Evolutionary conservation across 768 basidiomycete species (phyloP), one percentile per base, ranked within the genome.

Genomic region (Leucosporidium creatinivorum): DNA sequence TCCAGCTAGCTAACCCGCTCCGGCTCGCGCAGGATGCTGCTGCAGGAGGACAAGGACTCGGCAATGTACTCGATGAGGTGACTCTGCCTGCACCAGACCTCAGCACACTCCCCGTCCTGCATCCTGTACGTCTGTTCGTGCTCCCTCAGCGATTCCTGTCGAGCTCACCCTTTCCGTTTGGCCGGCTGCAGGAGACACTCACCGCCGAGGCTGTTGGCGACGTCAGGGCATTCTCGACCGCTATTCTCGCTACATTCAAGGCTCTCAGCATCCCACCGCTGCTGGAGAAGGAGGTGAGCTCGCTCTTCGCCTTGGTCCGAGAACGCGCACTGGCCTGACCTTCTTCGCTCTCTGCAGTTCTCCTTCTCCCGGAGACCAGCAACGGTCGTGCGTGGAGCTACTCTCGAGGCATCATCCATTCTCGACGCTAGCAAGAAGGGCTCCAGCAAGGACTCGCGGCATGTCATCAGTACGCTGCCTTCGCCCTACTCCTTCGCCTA

Each of bases 71-170:
- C 1, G 23, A 59, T 9, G 63, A 71, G 50, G 66, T 71, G 3
- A 71, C 66, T 2, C 50, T 68, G 3, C 63, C 69, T 18, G 47
- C 47, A 10, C 66, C 63, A 3, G 69, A 71, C 30, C 47, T 71
- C 23, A 7, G 7, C 1, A 13, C 21, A 3, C 57, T 71, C 9
- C 2, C 31, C 18, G 33, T 30, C n/a, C 39, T 71, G 58, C 69
- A 68, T 8, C 69, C 69, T 6, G 69, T 69, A 19, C 49, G 68
- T 55, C 13, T 4, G 7, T 19, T 18, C 49, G 10, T 33, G 5
- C 47, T 15, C 3, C 2, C 49, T 17, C 39, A 28, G 56, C 62
- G 36, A 58, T 44, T 15, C n/a, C n/a, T 19, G 10, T 25, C 48
- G 26, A 0, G 21, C 39, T 28, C 51, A 13, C 31, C 44, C n/a